Evolutionary conservation across 2,329 filamentous ascomycete species (phyloP).

Genomic region (Stagonosporopsis tanaceti): DNA sequence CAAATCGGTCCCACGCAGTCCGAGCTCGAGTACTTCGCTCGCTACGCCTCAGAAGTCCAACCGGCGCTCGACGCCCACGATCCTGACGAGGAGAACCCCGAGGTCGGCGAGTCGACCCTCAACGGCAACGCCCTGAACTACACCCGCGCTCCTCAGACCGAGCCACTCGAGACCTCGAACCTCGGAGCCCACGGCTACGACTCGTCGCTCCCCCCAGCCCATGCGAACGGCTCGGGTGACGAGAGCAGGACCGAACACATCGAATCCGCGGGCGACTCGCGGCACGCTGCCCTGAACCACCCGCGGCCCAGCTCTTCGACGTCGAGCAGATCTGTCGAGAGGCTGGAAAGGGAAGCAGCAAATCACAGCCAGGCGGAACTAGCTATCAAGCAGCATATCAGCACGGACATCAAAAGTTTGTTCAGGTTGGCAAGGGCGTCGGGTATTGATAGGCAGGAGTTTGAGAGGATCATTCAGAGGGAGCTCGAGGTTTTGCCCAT

Average conservation of each 20-base stretch:
- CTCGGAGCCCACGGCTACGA: constrained; percentile 43
- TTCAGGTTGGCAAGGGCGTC: constrained; percentile 74
- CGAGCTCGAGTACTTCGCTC: constrained; percentile 78
- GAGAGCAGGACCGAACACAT: constrained; percentile 33
- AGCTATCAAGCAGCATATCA: constrained; percentile 80
- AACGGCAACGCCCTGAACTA: constrained; percentile 59
- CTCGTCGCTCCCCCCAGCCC: constrained; percentile 38
- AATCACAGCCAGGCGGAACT: constrained; percentile 72
- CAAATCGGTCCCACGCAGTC: constrained; percentile 50
- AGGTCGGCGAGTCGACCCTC: constrained; percentile 60
- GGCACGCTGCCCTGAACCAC: constrained; percentile 39
- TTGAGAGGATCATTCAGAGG: constrained; percentile 73
- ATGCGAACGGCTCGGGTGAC: constrained; percentile 19
- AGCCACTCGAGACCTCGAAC: constrained; percentile 53
- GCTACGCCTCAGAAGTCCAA: constrained; percentile 77
- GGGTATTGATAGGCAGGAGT: constrained; percentile 78
- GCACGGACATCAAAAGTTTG: constrained; percentile 78
- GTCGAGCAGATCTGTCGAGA: constrained; percentile 64
- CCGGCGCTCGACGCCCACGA: constrained; percentile 83
- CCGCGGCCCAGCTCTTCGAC: constrained; percentile 50
- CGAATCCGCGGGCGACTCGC: constrained; percentile 33
- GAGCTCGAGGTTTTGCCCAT: constrained; percentile 75
- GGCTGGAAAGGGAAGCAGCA: constrained; percentile 62
- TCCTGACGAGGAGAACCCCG: constrained; percentile 71
- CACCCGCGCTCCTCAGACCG: constrained; percentile 54